A percentile compares a stretch with the other conserved stretches of the same genome.
These are phyloP conservation scores for Trichoderma simmonsii DNA, from an alignment of 2,329 filamentous ascomycete genomes.

Conservation along the genomic window DNA sequence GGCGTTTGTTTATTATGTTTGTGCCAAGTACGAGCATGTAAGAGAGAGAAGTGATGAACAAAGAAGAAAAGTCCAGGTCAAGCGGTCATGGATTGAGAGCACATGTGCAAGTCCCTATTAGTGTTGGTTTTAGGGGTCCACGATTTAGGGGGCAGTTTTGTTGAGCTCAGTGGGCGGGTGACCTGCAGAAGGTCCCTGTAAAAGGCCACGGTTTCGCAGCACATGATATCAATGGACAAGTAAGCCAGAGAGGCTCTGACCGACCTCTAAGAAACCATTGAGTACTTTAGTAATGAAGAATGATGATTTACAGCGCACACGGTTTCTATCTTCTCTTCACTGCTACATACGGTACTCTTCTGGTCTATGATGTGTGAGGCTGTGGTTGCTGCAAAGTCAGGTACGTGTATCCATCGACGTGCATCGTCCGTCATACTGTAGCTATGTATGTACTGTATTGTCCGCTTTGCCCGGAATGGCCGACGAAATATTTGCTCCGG, in stretches of 20 bases:
- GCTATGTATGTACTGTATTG: background rate
- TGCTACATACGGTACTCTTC: background rate
- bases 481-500: background rate
- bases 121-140: background rate
- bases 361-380: background rate
- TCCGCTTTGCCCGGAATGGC: background rate
- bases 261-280: no score
- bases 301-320: background rate
- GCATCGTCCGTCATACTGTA: background rate
- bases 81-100: background rate
- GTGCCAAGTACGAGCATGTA: background rate
- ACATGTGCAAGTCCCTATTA: background rate
- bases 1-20: background rate
- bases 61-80: background rate
- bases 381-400: background rate
- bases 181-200: background rate
- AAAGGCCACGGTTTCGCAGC: background rate
- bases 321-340: background rate
- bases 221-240: background rate
- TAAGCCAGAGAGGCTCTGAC: background rate
- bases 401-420: background rate
- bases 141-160: constrained; percentile 11
- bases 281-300: background rate
- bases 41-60: background rate
- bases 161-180: constrained; percentile 4